Conservation (phyloP, 2,329 filamentous ascomycete genomes). For the Lecanosticta acicola region DNA sequence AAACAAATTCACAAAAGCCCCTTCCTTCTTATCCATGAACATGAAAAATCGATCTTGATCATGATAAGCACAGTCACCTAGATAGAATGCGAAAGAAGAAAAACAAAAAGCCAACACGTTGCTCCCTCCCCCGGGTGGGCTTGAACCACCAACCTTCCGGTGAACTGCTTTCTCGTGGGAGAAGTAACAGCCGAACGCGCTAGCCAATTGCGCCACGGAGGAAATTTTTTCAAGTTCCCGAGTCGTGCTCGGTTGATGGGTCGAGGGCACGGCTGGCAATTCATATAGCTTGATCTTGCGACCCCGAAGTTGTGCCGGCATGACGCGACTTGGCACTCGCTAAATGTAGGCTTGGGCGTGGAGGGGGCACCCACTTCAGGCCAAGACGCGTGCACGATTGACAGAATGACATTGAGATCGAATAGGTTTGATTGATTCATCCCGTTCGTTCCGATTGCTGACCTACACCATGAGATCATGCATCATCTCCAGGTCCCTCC, state of each 20-base stretch:
- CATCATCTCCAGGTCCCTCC: slow-evolving; percentile 7
- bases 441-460: background rate
- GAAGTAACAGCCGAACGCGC: slow-evolving; percentile 14
- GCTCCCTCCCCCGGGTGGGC: slow-evolving; percentile 8
- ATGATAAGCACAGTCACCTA: no score
- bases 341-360: no score
- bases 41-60: no score
- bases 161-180: background rate
- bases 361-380: no score
- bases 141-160: slow-evolving; percentile 13
- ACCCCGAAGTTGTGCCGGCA: background rate
- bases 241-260: background rate
- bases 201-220: slow-evolving; percentile 16
- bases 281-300: background rate
- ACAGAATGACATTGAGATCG: no score
- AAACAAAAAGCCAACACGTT: no score
- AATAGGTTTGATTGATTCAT: no score
- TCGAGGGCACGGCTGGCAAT: background rate
- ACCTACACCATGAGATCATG: slow-evolving; percentile 16
- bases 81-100: no score
- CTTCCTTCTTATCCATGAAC: no score
- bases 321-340: background rate
- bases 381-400: no score
- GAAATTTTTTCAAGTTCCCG: background rate
- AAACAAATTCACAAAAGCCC: no score